Evolutionary conservation across 768 basidiomycete species (phyloP).

Genomic region (Lactarius vividus): DNA sequence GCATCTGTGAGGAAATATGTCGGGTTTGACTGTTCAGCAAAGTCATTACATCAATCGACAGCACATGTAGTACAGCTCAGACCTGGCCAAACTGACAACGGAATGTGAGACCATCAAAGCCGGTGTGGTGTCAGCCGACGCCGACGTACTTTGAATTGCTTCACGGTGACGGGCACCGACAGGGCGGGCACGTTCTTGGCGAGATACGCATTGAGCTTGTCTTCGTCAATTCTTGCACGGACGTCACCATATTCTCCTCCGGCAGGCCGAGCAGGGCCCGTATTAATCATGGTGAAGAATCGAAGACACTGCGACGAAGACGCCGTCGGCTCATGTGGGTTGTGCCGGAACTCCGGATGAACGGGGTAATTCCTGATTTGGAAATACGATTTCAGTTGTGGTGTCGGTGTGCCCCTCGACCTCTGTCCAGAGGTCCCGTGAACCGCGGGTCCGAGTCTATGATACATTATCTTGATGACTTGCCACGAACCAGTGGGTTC

Average conservation of each 20-base stretch:
- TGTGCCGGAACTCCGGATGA: neutral
- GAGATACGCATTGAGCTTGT: conserved; percentile 66
- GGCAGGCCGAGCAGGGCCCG: conserved; percentile 41
- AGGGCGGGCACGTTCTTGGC: conserved; percentile 51
- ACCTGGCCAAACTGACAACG: conserved; percentile 82
- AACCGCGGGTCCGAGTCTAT: too few relatives aligned
- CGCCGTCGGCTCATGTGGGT: neutral
- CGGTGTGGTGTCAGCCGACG: conserved; percentile 26
- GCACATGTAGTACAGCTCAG: conserved; percentile 25
- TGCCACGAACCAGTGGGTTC: too few relatives aligned
- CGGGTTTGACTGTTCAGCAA: conserved; percentile 73
- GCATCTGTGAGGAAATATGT: conserved; percentile 90
- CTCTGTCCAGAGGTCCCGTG: too few relatives aligned
- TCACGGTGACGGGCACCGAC: conserved; percentile 65
- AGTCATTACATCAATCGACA: neutral
- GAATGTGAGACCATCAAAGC: neutral
- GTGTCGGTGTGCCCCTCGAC: too few relatives aligned
- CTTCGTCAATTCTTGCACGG: conserved; percentile 65
- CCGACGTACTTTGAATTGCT: conserved; percentile 84
- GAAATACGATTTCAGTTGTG: too few relatives aligned
- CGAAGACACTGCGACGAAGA: neutral
- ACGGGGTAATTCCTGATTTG: too few relatives aligned
- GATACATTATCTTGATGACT: too few relatives aligned
- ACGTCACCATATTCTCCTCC: conserved; percentile 77
- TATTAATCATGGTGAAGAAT: conserved; percentile 25